A percentile compares a stretch with the other conserved stretches of the same genome.
Evolutionary conservation across 352 stramenopile species (phyloP).

Genomic region (Thalassiosira oceanica): DNA sequence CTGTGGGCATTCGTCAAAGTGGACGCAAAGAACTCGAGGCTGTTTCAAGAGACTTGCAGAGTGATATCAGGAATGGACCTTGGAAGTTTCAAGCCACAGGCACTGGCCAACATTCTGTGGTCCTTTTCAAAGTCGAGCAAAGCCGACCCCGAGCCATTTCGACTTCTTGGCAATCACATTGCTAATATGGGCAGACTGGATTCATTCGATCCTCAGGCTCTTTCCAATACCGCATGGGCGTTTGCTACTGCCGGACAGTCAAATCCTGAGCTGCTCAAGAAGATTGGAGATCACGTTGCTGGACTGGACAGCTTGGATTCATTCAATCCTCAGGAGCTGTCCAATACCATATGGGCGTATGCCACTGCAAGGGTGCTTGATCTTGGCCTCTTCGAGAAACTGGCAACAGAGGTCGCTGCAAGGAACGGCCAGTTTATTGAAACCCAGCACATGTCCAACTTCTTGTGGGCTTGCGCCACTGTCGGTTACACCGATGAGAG

Average conservation of each 20-base stretch:
- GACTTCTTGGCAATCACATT: neutral
- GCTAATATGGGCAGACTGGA: neutral
- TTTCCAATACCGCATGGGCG: constrained; percentile 5
- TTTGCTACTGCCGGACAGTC: neutral
- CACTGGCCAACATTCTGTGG: constrained; percentile 3
- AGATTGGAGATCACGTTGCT: neutral
- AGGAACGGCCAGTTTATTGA: neutral
- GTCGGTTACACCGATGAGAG: constrained; percentile 6
- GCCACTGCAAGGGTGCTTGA: neutral
- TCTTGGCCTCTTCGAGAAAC: neutral
- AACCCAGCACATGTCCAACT: constrained; percentile 7
- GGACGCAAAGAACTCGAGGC: too few relatives aligned
- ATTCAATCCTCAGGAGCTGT: constrained; percentile 3
- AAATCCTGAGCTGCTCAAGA: neutral
- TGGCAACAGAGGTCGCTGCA: neutral
- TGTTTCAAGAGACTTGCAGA: constrained; percentile 5
- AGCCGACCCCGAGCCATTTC: neutral
- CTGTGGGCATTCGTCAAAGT: too few relatives aligned
- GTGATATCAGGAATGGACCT: neutral
- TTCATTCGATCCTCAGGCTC: neutral
- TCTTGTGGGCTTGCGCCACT: constrained; percentile 6
- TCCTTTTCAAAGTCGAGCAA: neutral
- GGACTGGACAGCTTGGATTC: neutral
- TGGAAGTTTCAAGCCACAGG: constrained; percentile 1
- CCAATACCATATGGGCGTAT: constrained; percentile 6